Base-by-base conservation (phyloP, 2,329 filamentous ascomycete species). In the Nemania serpens region DNA sequence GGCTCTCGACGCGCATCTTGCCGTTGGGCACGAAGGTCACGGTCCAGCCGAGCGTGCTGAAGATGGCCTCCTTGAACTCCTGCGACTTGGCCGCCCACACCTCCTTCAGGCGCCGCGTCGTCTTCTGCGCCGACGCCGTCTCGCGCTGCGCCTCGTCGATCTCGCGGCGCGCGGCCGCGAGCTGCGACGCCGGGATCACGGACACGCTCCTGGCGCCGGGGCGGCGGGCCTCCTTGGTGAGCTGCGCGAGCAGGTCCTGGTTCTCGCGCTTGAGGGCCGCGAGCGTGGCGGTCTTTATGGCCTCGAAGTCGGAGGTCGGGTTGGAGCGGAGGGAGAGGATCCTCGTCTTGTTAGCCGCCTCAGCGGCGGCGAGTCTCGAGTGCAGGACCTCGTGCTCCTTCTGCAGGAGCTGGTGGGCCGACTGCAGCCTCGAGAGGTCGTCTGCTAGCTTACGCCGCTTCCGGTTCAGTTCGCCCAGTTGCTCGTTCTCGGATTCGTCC, bases 1-100 rank as follows among this genome's bases (percentile, higher is more conserved):
- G 90, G 61, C 85, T 90, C 56, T 94, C 96, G 20, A 97, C 91
- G 34, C 92, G 89, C 77, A 97, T 96, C 71, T 96, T 94, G 43
- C 95, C 95, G 74, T 97, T 97, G n/a, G 93, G 93, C 74, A 97
- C 89, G 74, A 99, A 98, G 34, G 95, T 93, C 12, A 98, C 87
- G 55, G 94, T 94, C 90, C 93, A 99, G 0, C 95, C 95, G 0
- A 99, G 83, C 0, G 97, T 89, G 18, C 88, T 92, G 65, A 93
- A 93, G 60, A 99, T 93, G 34, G 93, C 92, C 77, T 98, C 93
- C 51, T 96, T 91, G 79, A 99, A 98, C 77, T 99, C 95, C 69
- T 90, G 87, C 1, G 91, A 93, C 75, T 98, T 99, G 67, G 90
- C 86, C 0, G 86, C 86, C 90, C 92, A 99, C 59, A 98, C 95